phyloP scores from a whole-genome alignment of 495 filamentous ascomycete genomes.

The Aspergillus conjunctus region DNA sequence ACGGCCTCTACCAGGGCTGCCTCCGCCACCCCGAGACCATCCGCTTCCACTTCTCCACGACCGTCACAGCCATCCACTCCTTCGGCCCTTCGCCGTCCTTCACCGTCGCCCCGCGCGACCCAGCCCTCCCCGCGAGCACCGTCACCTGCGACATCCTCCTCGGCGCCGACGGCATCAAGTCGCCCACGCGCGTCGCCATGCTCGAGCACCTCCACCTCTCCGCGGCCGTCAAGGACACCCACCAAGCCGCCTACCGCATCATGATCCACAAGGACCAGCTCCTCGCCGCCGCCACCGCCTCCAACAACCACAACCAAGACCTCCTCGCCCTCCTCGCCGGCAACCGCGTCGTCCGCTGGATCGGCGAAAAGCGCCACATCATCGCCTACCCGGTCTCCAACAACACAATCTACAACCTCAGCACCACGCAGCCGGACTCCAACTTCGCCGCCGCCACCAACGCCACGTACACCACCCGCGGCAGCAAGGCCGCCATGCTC shows the following conservation, averaged over 20 bases:
- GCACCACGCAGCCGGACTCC: constrained; percentile 71
- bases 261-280: constrained; percentile 72
- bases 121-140: constrained; percentile 47
- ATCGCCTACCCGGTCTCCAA: constrained; percentile 78
- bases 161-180: constrained; percentile 75
- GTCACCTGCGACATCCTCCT: constrained; percentile 70
- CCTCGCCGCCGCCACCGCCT: too few species aligned
- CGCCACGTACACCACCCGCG: constrained; percentile 75
- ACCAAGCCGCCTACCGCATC: constrained; percentile 83
- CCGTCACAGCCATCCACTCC: constrained; percentile 53
- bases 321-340: constrained; percentile 66
- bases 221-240: constrained; percentile 66
- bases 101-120: constrained; percentile 58
- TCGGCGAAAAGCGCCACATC: constrained; percentile 76
- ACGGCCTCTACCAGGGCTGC: constrained; percentile 67
- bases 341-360: constrained; percentile 74
- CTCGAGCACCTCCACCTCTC: constrained; percentile 55
- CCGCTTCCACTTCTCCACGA: constrained; percentile 67
- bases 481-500: constrained; percentile 68
- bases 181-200: constrained; percentile 61
- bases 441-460: constrained; percentile 73
- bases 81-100: constrained; percentile 59
- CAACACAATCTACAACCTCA: constrained; percentile 79
- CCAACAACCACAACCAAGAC: constrained; percentile 61
- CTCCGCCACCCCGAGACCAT: constrained; percentile 58